phyloP scores from a whole-genome alignment of 768 basidiomycete species.

The Mycena albidolilacea region DNA sequence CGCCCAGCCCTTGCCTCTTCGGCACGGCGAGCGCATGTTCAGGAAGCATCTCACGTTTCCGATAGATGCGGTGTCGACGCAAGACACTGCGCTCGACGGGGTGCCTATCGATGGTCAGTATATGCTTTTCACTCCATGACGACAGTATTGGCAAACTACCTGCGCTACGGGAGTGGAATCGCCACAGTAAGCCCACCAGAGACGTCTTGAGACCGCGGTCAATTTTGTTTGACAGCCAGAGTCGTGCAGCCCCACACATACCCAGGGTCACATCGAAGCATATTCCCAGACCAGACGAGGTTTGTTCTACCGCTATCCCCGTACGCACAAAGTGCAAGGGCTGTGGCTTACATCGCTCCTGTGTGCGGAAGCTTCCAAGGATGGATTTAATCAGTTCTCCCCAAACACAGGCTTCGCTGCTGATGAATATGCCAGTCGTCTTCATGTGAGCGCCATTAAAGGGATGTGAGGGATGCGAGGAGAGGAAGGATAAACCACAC shows the following conservation, averaged over 20 bases:
- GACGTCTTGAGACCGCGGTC: conserved; percentile 29
- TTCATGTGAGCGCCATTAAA: conserved; percentile 19
- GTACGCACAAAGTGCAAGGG: conserved; percentile 13
- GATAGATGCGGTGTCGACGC: conserved; percentile 32
- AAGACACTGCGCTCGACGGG: conserved; percentile 16
- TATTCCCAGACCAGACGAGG: conserved; percentile 20
- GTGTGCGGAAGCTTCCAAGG: conserved; percentile 25
- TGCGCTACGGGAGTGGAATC: conserved; percentile 6
- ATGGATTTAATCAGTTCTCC: conserved; percentile 30
- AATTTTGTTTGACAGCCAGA: conserved; percentile 37
- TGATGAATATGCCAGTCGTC: conserved; percentile 23
- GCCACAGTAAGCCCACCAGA: conserved; percentile 35
- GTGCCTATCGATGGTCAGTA: conserved; percentile 29
- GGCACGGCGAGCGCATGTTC: conserved; percentile 31
- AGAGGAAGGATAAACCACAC: conserved; percentile 21
- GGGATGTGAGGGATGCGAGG: conserved; percentile 20
- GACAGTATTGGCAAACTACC: conserved; percentile 16
- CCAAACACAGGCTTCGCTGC: conserved; percentile 18
- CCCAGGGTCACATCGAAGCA: conserved; percentile 25
- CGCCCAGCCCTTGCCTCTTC: conserved; percentile 26
- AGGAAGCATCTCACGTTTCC: conserved; percentile 16
- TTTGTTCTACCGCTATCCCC: conserved; percentile 32
- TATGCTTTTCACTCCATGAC: conserved; percentile 31
- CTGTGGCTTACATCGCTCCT: conserved; percentile 21
- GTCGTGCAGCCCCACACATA: conserved; percentile 15